Conservation (phyloP, 345 rosid species). For the Arabis hirsuta region DNA sequence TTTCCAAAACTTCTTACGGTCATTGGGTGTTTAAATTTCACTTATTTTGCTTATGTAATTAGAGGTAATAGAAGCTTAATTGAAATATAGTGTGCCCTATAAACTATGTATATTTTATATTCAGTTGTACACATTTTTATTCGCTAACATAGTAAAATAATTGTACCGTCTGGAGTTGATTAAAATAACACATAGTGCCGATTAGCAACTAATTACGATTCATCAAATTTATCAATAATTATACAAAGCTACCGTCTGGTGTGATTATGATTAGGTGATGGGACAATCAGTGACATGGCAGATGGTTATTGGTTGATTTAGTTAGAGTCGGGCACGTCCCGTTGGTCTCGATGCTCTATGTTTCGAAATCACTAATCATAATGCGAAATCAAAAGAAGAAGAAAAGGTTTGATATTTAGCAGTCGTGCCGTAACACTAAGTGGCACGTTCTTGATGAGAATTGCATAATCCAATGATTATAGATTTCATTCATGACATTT, state of each 20-base stretch:
- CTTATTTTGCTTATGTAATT: too few relatives aligned
- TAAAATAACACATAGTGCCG: slow-evolving; percentile 3
- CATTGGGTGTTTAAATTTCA: too few relatives aligned
- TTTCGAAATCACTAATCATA: slow-evolving; percentile 1
- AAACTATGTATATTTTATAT: too few relatives aligned
- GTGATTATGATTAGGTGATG: slow-evolving; percentile 38
- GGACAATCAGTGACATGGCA: slow-evolving; percentile 32
- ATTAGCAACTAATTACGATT: slow-evolving; percentile 17
- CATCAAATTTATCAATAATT: slow-evolving; percentile 16
- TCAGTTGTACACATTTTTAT: too few relatives aligned
- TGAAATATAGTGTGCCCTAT: too few relatives aligned
- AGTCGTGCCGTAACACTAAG: slow-evolving; percentile 37
- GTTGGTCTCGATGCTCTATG: slow-evolving; percentile 23
- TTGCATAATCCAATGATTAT: slow-evolving; percentile 28
- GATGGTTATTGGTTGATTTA: slow-evolving; percentile 12
- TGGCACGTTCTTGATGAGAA: slow-evolving; percentile 33
- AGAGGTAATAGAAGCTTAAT: too few relatives aligned
- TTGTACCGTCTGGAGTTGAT: too few relatives aligned
- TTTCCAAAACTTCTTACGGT: too few relatives aligned
- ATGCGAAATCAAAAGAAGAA: not conserved
- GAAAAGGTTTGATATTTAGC: not conserved
- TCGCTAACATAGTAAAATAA: too few relatives aligned
- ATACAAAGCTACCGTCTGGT: slow-evolving; percentile 31
- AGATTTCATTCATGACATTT: slow-evolving; percentile 10
- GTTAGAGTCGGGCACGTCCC: slow-evolving; percentile 42